These are phyloP conservation scores for Colletotrichum kahawae DNA, from an alignment of 2,329 filamentous ascomycete species.

Conservation along the genomic window DNA sequence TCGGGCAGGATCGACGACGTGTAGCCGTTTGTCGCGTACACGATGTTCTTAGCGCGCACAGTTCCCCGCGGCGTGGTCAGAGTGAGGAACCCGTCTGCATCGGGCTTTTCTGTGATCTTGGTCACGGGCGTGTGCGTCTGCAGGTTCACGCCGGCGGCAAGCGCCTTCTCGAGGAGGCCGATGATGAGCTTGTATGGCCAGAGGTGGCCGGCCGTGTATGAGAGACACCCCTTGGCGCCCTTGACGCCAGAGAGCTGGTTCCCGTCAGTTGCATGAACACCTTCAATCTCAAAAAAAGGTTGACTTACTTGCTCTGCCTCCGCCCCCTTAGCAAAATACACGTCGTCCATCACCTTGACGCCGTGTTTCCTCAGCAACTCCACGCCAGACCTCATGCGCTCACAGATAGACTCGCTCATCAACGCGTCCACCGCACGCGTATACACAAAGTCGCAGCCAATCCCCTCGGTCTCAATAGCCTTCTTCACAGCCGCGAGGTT, in stretches of 20 bases:
- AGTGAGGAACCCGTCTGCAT: neutral
- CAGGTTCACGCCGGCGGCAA: slow-evolving; percentile 29
- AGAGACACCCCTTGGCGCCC: slow-evolving; percentile 46
- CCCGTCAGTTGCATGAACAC: neutral
- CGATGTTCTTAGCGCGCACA: slow-evolving; percentile 24
- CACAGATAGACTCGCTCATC: slow-evolving; percentile 28
- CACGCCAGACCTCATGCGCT: slow-evolving; percentile 30
- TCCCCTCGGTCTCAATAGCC: slow-evolving; percentile 37
- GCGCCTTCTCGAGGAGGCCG: slow-evolving; percentile 26
- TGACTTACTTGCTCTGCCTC: slow-evolving; percentile 33
- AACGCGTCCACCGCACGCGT: slow-evolving; percentile 44
- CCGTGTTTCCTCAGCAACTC: slow-evolving; percentile 34
- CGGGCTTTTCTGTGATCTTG: neutral
- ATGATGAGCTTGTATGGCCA: slow-evolving; percentile 34
- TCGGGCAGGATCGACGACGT: slow-evolving; percentile 27
- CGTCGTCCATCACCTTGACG: slow-evolving; percentile 29
- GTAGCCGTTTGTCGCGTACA: slow-evolving; percentile 34
- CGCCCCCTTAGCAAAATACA: slow-evolving; percentile 29
- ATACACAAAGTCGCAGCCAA: slow-evolving; percentile 50
- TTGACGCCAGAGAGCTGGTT: slow-evolving; percentile 42
- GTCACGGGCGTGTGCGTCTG: slow-evolving; percentile 24
- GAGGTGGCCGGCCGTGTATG: slow-evolving; percentile 30
- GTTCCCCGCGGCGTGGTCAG: slow-evolving; percentile 26
- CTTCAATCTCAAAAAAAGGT: slow-evolving; percentile 30
- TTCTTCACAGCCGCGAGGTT: slow-evolving; percentile 41